Evolutionary conservation across 1,284 basidiomycete genomes (phyloP).

Genomic region (Rhizoctonia solani): DNA sequence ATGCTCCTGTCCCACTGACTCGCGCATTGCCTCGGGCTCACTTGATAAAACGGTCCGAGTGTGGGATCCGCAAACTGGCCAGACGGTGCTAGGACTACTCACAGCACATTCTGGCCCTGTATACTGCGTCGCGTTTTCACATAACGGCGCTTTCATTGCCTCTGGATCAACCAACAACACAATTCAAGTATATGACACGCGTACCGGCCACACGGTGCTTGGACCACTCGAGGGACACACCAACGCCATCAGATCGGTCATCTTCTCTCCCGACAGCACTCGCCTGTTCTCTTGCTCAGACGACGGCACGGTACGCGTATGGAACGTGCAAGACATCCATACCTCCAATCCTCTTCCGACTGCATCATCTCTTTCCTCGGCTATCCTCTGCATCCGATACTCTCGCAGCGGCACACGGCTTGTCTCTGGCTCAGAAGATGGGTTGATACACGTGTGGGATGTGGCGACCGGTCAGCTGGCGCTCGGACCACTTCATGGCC

Average conservation of each 20-base stretch:
- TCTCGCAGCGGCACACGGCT: too few relatives aligned
- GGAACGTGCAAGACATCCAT: neutral
- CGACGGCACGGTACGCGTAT: neutral
- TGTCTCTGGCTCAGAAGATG: too few relatives aligned
- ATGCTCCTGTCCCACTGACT: neutral
- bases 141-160: neutral
- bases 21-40: constrained; percentile 6
- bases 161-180: neutral
- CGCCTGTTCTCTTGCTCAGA: neutral
- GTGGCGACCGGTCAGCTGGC: too few relatives aligned
- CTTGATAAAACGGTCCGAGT: neutral
- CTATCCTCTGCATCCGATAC: too few relatives aligned
- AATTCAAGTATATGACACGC: neutral
- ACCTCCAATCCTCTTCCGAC: too few relatives aligned
- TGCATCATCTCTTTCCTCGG: too few relatives aligned
- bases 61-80: neutral
- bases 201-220: neutral
- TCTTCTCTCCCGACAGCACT: neutral
- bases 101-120: too few relatives aligned
- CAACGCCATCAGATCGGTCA: neutral
- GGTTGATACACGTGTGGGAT: too few relatives aligned
- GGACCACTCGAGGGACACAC: neutral
- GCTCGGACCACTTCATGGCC: too few relatives aligned
- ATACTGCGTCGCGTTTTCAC: neutral
- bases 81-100: neutral